Conservation (phyloP, 495 filamentous ascomycete species). For the Hypomontagnella monticulosa region DNA sequence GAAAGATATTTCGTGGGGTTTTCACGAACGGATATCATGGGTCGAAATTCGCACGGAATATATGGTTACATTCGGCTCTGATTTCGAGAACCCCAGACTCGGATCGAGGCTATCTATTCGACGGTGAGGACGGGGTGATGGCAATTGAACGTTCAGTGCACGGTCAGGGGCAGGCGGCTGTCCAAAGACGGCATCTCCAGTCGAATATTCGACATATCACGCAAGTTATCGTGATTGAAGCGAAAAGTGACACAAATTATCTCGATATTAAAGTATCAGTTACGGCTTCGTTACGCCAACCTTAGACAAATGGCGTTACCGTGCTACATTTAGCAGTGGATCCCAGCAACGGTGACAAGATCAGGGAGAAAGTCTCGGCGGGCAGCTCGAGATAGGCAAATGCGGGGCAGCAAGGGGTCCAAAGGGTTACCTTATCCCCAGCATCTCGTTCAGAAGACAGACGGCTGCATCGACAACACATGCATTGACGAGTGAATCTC, state of each 20-base stretch:
- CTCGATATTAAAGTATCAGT: conserved; percentile 17
- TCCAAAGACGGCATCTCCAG: conserved; percentile 27
- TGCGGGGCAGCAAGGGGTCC: conserved; percentile 40
- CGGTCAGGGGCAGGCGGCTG: conserved; percentile 2
- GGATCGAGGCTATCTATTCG: conserved; percentile 28
- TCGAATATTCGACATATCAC: conserved; percentile 42
- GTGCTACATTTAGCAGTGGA: conserved; percentile 28
- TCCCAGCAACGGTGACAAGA: conserved; percentile 30
- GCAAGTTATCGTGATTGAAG: conserved; percentile 36
- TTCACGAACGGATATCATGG: conserved; percentile 22
- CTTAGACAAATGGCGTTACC: conserved; percentile 41
- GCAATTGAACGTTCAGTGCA: conserved; percentile 26
- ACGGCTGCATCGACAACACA: conserved; percentile 37
- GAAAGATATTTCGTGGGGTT: conserved; percentile 33
- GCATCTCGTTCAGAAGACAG: conserved; percentile 25
- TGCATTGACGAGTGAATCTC: conserved; percentile 33
- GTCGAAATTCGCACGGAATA: conserved; percentile 24
- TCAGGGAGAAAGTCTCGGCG: conserved; percentile 21
- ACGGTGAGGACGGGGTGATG: conserved; percentile 13
- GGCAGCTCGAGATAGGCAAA: conserved; percentile 38
- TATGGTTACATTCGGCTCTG: conserved; percentile 40
- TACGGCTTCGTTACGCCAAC: conserved; percentile 36
- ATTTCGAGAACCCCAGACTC: conserved; percentile 31
- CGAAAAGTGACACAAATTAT: conserved; percentile 23
- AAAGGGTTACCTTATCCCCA: conserved; percentile 23